phyloP scores from a whole-genome alignment of 73 alveolate genomes.

The Symbiodinium pilosum region DNA sequence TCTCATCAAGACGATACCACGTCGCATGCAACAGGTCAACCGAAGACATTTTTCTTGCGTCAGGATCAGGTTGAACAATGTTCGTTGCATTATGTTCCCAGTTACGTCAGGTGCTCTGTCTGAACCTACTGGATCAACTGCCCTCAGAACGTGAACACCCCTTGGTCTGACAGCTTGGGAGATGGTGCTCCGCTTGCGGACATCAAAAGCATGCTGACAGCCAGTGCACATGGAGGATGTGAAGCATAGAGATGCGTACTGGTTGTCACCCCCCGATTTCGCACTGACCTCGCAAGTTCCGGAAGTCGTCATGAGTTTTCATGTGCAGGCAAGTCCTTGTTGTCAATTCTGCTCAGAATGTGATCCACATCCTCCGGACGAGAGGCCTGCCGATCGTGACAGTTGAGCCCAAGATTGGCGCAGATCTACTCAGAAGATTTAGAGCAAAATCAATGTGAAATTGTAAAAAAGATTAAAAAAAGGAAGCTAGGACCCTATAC shows the following conservation, averaged over 20 bases:
- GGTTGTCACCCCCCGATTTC: background rate
- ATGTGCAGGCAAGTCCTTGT: background rate
- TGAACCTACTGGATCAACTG: background rate
- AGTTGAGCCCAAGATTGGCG: background rate
- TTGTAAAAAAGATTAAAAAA: background rate
- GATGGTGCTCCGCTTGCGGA: too few species aligned
- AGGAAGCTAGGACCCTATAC: background rate
- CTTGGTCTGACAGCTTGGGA: too few species aligned
- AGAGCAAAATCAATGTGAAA: too few species aligned
- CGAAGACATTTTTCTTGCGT: background rate
- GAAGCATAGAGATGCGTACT: background rate
- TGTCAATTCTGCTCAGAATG: background rate
- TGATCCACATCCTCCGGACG: background rate
- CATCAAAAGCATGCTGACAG: background rate
- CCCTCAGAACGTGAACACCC: too few species aligned
- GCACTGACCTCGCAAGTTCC: background rate
- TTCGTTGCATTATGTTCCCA: background rate
- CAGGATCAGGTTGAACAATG: background rate
- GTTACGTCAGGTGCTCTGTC: background rate
- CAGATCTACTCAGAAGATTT: background rate
- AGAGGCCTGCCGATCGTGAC: background rate
- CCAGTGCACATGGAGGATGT: background rate
- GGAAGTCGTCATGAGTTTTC: background rate
- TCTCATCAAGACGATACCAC: too few species aligned
- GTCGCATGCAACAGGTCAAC: too few species aligned